Evolutionary conservation across 2,329 filamentous ascomycete genomes (phyloP).

Genomic region (Fusarium piperis): DNA sequence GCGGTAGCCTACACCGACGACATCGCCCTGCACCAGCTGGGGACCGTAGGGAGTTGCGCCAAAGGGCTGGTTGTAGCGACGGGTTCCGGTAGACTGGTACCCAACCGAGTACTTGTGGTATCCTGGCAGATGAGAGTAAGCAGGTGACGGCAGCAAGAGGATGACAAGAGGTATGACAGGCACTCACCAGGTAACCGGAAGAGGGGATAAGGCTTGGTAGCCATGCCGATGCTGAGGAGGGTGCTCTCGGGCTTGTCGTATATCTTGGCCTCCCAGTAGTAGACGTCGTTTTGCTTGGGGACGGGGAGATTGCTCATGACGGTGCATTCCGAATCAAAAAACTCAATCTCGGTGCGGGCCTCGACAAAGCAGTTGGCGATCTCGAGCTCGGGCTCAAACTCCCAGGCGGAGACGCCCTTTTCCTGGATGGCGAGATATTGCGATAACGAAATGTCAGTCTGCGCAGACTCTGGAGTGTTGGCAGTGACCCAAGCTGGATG

Average conservation of each 20-base stretch:
- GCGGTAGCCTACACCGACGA: conserved; percentile 93
- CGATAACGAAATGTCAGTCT: conserved; percentile 96
- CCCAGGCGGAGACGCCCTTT: conserved; percentile 99
- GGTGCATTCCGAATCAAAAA: conserved; percentile 97
- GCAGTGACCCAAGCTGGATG: conserved; percentile 85
- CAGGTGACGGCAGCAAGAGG: neutral
- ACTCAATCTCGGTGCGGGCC: conserved; percentile 95
- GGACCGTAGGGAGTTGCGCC: conserved; percentile 82
- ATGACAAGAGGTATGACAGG: conserved; percentile 7
- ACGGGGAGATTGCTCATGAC: conserved; percentile 97
- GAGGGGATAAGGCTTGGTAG: conserved; percentile 95
- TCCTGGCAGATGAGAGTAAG: conserved; percentile 57
- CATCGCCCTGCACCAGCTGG: conserved; percentile 89
- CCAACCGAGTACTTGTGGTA: conserved; percentile 93
- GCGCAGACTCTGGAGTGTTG: conserved; percentile 93
- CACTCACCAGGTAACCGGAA: conserved; percentile 89
- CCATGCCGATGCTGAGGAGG: conserved; percentile 89
- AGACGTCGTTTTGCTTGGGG: conserved; percentile 98
- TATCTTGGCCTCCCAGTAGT: conserved; percentile 99
- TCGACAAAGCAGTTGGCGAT: conserved; percentile 99
- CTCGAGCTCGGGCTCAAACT: conserved; percentile 98
- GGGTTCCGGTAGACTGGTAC: conserved; percentile 87
- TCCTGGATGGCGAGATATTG: conserved; percentile 99
- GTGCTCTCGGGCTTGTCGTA: conserved; percentile 96
- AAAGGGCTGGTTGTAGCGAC: conserved; percentile 94